Base-by-base conservation (phyloP, 805 yeast genomes). In the Phaffomyces opuntiae region DNA sequence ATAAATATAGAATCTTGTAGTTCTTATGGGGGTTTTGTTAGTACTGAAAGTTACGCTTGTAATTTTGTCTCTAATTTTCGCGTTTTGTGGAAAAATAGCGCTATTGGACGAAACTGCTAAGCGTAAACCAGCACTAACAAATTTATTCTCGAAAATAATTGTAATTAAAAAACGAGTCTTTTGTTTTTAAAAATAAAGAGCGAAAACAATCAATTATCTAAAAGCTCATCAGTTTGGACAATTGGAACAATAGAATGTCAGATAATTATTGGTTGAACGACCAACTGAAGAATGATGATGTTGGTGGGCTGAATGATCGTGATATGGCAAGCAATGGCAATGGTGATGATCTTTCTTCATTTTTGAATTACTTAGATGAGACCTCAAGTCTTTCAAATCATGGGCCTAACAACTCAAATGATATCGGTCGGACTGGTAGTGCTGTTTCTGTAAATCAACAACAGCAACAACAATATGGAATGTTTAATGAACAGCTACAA, bases 291-390 rank as follows among this genome's bases (percentile, higher is more conserved):
- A 54, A 51, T 37, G 62, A 60, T 19, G 60, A 54, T 9, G 52
- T 49, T 9, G 48, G 41, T 45, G 52, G 39, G 38, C 41, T 33
- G 39, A 51, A 44, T 39, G 31, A 29, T 29, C 31, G 31, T 29
- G 31, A 29, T 12, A 29, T 29, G 31, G 44, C 39, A 38, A 53
- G 44, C 49, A 48, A 53, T 34, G 58, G 55, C 32, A 47, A 36
- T 21, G 39, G 37, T 4, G 57, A 56, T 43, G 49, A 61, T 41
- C 74, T 75, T 57, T 70, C 69, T 40, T 62, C 78, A 34, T 80
- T 80, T 29, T 60, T 78, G 34, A 71, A 72, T 53, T 74, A 77
- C 49, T 61, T 75, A 48, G 75, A 74, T 48, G 57, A 53, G 25
- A 11, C 35, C 41, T 16, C 33, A 32, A 39, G 36, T 29, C 35